These are phyloP conservation scores for Artemisia annua DNA, from an alignment of 129 eudicot species.

Conservation along the genomic window DNA sequence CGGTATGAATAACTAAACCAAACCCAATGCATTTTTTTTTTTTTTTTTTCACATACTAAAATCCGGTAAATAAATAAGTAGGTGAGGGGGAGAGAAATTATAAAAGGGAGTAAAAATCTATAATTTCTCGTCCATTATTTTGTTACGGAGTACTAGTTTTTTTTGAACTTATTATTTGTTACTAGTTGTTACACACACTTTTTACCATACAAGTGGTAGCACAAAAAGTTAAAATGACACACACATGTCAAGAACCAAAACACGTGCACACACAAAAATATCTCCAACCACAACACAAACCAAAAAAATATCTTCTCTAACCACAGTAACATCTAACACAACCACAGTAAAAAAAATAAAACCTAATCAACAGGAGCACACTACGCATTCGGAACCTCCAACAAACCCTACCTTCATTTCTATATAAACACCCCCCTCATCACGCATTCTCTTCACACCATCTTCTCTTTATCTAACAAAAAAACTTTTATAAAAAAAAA, in stretches of 20 bases:
- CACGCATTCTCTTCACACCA: not conserved
- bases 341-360: not conserved
- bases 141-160: no score
- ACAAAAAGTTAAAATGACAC: not conserved
- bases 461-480: not conserved
- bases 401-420: conserved; percentile 31
- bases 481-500: not conserved
- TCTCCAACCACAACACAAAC: conserved; percentile 8
- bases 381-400: conserved; percentile 31
- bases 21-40: no score
- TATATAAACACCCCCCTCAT: conserved; percentile 24
- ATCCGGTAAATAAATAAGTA: no score
- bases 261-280: conserved; percentile 29
- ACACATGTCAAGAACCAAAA: not conserved
- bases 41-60: no score
- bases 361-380: conserved; percentile 24
- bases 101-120: no score
- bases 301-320: conserved; percentile 25
- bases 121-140: no score
- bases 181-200: no score
- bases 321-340: conserved; percentile 22
- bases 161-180: no score
- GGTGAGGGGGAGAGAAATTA: no score
- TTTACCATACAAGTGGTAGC: no score
- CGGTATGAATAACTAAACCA: no score